Conservation (phyloP, 768 basidiomycete genomes). For the Boletus coccyginus region DNA sequence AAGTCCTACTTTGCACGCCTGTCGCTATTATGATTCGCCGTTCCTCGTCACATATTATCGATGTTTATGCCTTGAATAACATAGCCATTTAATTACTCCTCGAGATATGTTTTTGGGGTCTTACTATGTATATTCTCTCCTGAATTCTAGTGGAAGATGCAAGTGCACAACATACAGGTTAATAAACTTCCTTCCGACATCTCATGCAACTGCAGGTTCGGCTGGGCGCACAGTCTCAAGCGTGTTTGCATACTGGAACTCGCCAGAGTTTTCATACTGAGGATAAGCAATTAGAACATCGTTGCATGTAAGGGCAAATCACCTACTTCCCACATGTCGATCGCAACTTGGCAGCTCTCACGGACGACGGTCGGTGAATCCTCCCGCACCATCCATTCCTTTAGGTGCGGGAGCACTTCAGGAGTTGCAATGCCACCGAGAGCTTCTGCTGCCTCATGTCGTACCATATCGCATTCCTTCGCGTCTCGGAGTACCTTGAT, state of each 20-base stretch:
- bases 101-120: neutral
- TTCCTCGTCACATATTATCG: neutral
- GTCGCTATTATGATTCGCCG: neutral
- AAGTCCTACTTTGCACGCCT: neutral
- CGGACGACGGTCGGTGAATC: conserved; percentile 88
- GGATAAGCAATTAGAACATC: neutral
- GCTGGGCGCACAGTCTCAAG: conserved; percentile 26
- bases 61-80: neutral
- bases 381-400: conserved; percentile 75
- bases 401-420: conserved; percentile 82
- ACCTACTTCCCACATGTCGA: conserved; percentile 95
- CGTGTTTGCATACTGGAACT: conserved; percentile 76
- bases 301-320: neutral
- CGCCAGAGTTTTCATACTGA: conserved; percentile 76
- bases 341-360: conserved; percentile 93
- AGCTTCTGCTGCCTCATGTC: conserved; percentile 98
- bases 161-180: neutral
- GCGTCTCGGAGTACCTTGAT: conserved; percentile 70
- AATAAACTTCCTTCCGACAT: neutral
- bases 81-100: neutral
- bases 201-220: conserved; percentile 17
- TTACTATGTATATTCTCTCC: neutral
- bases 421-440: conserved; percentile 96
- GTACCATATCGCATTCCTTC: conserved; percentile 91
- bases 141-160: neutral